Conservation (phyloP, 176 grass and related monocot genomes). For the Stipa capillata region DNA sequence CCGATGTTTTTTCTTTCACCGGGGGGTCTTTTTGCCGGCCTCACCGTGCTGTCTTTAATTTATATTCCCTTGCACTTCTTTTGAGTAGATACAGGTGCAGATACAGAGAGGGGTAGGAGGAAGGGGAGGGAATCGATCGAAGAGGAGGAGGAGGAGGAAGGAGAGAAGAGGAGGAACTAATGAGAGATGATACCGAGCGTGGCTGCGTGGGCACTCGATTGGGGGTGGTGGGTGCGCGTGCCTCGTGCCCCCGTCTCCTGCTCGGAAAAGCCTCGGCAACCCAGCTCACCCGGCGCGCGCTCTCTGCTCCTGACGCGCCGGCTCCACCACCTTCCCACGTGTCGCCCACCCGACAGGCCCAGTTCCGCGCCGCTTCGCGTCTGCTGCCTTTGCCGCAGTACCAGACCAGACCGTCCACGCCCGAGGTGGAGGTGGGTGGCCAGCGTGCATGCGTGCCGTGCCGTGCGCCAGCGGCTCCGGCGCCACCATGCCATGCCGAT, state of each 20-base stretch:
- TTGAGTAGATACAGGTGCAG: slow-evolving; percentile 32
- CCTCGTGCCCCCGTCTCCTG: slow-evolving; percentile 19
- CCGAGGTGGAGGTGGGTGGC: slow-evolving; percentile 12
- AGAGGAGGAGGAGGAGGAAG: neutral
- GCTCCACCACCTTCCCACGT: slow-evolving; percentile 6
- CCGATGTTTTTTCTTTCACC: no score
- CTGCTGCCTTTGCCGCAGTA: no score
- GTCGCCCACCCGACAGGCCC: neutral
- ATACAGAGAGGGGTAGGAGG: neutral
- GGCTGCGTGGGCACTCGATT: slow-evolving; percentile 31
- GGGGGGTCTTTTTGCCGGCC: neutral
- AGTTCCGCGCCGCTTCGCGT: no score
- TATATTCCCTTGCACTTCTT: slow-evolving; percentile 25
- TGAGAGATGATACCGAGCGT: neutral
- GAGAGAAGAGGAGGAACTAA: neutral
- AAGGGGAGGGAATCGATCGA: neutral
- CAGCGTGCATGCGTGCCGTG: neutral
- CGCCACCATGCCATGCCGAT: neutral
- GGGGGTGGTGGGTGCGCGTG: slow-evolving; percentile 35
- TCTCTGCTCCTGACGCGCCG: neutral
- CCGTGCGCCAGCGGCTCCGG: neutral
- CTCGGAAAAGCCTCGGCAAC: slow-evolving; percentile 24
- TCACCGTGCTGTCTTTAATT: slow-evolving; percentile 3
- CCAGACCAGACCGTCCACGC: no score
- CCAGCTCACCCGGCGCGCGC: slow-evolving; percentile 7